Evolutionary conservation across 177 flowering plant species (phyloP).

Genomic region (Vitis hybrid): DNA sequence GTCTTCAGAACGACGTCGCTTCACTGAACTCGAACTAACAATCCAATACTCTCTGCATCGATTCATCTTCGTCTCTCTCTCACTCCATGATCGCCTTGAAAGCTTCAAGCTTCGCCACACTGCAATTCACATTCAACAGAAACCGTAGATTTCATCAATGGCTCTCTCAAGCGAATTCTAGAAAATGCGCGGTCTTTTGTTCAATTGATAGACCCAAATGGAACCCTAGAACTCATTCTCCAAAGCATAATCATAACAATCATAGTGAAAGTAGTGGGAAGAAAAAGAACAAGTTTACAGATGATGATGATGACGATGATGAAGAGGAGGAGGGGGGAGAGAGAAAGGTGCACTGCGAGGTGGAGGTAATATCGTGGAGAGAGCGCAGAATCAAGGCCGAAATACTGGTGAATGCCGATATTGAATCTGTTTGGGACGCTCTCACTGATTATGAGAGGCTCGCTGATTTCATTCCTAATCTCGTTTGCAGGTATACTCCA

Average conservation of each 20-base stretch:
- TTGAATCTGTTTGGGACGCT: slow-evolving; percentile 78
- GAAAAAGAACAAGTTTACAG: background rate
- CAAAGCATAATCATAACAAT: background rate
- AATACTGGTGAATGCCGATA: slow-evolving; percentile 55
- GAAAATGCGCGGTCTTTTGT: slow-evolving; percentile 8
- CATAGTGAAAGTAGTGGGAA: background rate
- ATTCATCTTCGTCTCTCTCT: slow-evolving; percentile 4
- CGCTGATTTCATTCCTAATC: slow-evolving; percentile 93
- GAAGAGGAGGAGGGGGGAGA: slow-evolving; percentile 21
- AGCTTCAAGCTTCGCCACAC: slow-evolving; percentile 17
- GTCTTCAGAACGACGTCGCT: background rate
- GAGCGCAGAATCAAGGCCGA: slow-evolving; percentile 75
- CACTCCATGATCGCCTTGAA: slow-evolving; percentile 26
- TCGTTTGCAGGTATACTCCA: slow-evolving; percentile 60
- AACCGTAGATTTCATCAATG: slow-evolving; percentile 7
- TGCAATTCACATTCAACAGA: slow-evolving; percentile 6
- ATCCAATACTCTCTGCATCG: background rate
- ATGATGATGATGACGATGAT: background rate
- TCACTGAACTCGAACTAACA: background rate
- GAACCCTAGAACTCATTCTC: background rate
- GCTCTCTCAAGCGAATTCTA: background rate
- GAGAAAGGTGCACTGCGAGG: slow-evolving; percentile 66
- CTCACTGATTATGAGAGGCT: slow-evolving; percentile 94
- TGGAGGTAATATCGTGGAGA: slow-evolving; percentile 91
- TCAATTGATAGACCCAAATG: slow-evolving; percentile 6